Percentiles rank a stretch among this genome's conserved stretches.
Conservation (phyloP, 495 filamentous ascomycete species). For the Tuber aestivum region DNA sequence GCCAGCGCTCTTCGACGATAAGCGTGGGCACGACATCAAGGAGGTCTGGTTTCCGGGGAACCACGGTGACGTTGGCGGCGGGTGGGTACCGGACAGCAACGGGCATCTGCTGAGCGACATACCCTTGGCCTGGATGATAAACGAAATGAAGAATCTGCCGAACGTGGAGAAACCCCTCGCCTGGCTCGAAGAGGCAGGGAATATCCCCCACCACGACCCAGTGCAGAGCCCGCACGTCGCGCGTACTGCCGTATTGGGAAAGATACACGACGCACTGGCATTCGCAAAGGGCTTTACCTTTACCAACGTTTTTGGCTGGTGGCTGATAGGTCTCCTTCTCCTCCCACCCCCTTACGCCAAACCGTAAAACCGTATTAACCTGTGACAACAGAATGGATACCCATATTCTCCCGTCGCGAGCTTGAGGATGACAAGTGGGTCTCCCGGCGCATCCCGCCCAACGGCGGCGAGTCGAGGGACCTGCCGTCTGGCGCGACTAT, state of each 20-base stretch:
- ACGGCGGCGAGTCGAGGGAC: conserved; percentile 26
- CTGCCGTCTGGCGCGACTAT: conserved; percentile 20
- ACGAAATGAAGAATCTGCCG: conserved; percentile 41
- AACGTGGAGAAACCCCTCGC: background rate
- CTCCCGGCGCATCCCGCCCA: conserved; percentile 20
- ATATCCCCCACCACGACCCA: background rate
- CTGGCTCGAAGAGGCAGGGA: background rate
- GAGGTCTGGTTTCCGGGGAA: conserved; percentile 42
- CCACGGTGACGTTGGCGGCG: conserved; percentile 49
- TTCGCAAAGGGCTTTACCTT: conserved; percentile 37
- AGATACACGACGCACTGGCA: conserved; percentile 37
- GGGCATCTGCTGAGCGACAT: conserved; percentile 42
- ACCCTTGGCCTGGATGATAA: conserved; percentile 47
- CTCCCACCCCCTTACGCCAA: background rate
- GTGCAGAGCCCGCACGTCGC: background rate
- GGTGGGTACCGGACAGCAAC: conserved; percentile 39
- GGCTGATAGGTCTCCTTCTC: conserved; percentile 40
- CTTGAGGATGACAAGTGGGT: conserved; percentile 43
- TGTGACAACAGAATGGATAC: conserved; percentile 41
- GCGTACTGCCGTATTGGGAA: background rate
- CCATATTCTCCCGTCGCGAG: conserved; percentile 44
- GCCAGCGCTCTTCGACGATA: conserved; percentile 39
- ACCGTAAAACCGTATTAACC: conserved; percentile 9
- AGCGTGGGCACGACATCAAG: conserved; percentile 38
- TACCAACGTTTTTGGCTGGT: conserved; percentile 40